These are phyloP conservation scores for Mortierella polycephala DNA, from an alignment of 371 early-diverging fungal genomes.

Conservation along the genomic window DNA sequence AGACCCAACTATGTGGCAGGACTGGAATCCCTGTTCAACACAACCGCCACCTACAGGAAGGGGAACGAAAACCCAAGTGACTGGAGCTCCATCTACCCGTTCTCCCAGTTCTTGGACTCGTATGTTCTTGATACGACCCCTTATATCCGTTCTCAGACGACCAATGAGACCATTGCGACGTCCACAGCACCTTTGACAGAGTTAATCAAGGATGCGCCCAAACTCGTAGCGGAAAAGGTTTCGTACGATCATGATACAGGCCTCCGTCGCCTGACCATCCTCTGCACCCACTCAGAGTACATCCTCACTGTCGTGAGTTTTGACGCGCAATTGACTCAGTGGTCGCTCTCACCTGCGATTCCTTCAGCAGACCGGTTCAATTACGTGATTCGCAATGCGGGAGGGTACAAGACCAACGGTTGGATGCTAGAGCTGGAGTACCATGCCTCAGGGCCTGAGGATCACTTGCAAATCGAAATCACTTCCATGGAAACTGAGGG, in stretches of 20 bases:
- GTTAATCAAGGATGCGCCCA: constrained; percentile 57
- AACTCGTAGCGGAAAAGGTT: constrained; percentile 58
- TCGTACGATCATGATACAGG: constrained; percentile 63
- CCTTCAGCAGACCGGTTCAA: constrained; percentile 56
- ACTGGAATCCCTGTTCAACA: constrained; percentile 57
- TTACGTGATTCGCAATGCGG: constrained; percentile 74
- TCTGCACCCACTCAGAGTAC: constrained; percentile 67
- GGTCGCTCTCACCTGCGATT: constrained; percentile 67
- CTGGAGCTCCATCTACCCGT: constrained; percentile 76
- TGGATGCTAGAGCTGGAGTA: constrained; percentile 68
- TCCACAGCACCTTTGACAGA: constrained; percentile 26
- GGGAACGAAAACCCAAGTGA: constrained; percentile 59
- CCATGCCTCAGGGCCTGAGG: constrained; percentile 57
- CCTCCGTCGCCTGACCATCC: constrained; percentile 62
- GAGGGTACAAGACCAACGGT: constrained; percentile 68
- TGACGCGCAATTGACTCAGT: constrained; percentile 67
- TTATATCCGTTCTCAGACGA: constrained; percentile 57
- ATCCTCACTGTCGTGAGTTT: constrained; percentile 77
- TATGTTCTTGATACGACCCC: constrained; percentile 68
- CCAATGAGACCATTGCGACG: constrained; percentile 48
- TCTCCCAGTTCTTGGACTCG: constrained; percentile 74
- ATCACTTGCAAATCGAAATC: constrained; percentile 61
- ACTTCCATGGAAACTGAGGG: constrained; percentile 68
- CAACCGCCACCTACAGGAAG: constrained; percentile 54
- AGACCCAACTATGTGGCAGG: constrained; percentile 65